Conservation (phyloP, 2,329 filamentous ascomycete species). For the Fusarium sp. region DNA sequence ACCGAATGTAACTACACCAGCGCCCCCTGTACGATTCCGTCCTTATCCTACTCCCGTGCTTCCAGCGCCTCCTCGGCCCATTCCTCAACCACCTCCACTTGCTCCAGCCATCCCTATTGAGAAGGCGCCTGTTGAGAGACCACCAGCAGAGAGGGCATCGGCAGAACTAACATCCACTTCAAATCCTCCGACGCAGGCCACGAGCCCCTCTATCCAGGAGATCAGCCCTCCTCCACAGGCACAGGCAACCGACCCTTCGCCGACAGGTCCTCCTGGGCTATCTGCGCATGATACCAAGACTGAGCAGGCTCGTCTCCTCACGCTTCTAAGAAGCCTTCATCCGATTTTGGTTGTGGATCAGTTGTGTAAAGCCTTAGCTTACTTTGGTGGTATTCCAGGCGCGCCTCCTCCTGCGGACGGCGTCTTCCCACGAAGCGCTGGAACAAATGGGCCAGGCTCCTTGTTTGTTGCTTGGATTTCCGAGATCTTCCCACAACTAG, state of each 20-base stretch:
- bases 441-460: slow-evolving; percentile 67
- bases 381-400: slow-evolving; percentile 71
- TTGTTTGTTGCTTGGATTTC: slow-evolving; percentile 72
- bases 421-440: slow-evolving; percentile 67
- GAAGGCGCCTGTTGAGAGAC: background rate
- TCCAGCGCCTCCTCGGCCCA: background rate
- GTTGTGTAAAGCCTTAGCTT: slow-evolving; percentile 71
- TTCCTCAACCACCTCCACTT: slow-evolving; percentile 7
- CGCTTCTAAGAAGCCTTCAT: slow-evolving; percentile 66
- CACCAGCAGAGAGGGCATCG: background rate
- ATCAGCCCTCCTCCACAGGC: background rate
- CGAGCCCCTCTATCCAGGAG: background rate
- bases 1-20: slow-evolving; percentile 46
- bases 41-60: slow-evolving; percentile 4
- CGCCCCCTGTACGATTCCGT: slow-evolving; percentile 3
- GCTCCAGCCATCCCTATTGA: background rate
- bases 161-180: background rate
- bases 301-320: slow-evolving; percentile 71
- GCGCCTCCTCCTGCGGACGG: slow-evolving; percentile 64
- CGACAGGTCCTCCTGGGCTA: slow-evolving; percentile 19
- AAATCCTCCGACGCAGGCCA: background rate
- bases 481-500: slow-evolving; percentile 69
- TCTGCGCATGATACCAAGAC: slow-evolving; percentile 63
- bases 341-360: slow-evolving; percentile 70
- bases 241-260: slow-evolving; percentile 18